phyloP scores from a whole-genome alignment of 345 rosid genomes.

The Linum trigynum region DNA sequence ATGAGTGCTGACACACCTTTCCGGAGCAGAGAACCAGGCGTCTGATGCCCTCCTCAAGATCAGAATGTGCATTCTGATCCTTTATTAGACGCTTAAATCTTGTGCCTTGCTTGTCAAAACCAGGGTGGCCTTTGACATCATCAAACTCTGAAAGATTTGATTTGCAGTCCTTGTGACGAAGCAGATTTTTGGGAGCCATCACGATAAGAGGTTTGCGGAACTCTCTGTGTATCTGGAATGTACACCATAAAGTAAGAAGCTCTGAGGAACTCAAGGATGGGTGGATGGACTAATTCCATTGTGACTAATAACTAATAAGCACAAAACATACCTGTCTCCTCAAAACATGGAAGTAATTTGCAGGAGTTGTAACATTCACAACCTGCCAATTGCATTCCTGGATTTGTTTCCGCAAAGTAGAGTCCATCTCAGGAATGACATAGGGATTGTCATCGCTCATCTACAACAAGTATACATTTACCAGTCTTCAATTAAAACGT shows the following conservation, averaged over 20 bases:
- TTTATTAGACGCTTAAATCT: constrained; percentile 85
- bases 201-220: constrained; percentile 87
- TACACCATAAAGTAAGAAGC: too few relatives aligned
- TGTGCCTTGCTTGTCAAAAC: constrained; percentile 95
- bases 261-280: neutral
- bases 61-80: constrained; percentile 74
- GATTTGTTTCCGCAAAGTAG: constrained; percentile 65
- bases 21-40: constrained; percentile 91
- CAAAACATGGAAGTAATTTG: constrained; percentile 77
- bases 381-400: constrained; percentile 87
- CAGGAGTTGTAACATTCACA: constrained; percentile 83
- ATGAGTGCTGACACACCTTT: constrained; percentile 35
- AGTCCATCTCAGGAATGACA: constrained; percentile 76
- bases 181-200: constrained; percentile 85
- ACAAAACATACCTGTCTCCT: constrained; percentile 51
- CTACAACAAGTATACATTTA: constrained; percentile 22
- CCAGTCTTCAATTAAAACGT: neutral
- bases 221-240: constrained; percentile 60
- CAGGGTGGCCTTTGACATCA: constrained; percentile 90
- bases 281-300: neutral
- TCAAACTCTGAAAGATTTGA: constrained; percentile 91
- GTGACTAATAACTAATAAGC: neutral
- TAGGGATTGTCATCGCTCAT: constrained; percentile 81
- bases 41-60: constrained; percentile 75
- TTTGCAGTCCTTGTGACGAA: constrained; percentile 85